phyloP scores from a whole-genome alignment of 208 protist species.

The Leishmania mexicana region DNA sequence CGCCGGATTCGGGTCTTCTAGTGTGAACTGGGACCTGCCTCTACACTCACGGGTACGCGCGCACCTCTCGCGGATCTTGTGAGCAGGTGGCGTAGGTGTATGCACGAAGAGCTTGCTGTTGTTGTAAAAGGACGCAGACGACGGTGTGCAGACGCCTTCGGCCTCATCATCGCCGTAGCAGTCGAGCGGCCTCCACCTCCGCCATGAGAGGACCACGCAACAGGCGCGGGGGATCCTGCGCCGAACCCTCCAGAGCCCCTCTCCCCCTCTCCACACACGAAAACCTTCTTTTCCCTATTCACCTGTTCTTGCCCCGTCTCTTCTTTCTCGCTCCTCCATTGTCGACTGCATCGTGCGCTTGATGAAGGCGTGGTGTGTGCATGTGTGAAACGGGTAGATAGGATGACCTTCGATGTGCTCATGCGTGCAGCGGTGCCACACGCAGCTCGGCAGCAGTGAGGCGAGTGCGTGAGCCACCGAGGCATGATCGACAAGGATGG shows the following conservation, averaged over 20 bases:
- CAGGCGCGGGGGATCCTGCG: neutral
- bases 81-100: neutral
- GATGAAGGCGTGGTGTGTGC: neutral
- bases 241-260: neutral
- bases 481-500: neutral
- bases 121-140: neutral
- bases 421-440: neutral
- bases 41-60: neutral
- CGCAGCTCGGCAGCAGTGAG: neutral
- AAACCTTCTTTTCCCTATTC: slow-evolving; percentile 8
- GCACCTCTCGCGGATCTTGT: neutral
- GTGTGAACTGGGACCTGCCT: neutral
- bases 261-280: neutral
- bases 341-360: neutral
- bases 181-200: neutral
- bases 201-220: neutral
- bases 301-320: neutral
- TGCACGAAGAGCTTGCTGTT: neutral
- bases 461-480: neutral
- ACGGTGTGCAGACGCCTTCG: neutral
- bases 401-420: neutral
- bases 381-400: neutral
- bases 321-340: neutral
- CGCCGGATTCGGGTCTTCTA: neutral
- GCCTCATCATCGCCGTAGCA: neutral